Conservation (phyloP, 192 early-diverging fungal genomes). For the Coemansia sp. region DNA sequence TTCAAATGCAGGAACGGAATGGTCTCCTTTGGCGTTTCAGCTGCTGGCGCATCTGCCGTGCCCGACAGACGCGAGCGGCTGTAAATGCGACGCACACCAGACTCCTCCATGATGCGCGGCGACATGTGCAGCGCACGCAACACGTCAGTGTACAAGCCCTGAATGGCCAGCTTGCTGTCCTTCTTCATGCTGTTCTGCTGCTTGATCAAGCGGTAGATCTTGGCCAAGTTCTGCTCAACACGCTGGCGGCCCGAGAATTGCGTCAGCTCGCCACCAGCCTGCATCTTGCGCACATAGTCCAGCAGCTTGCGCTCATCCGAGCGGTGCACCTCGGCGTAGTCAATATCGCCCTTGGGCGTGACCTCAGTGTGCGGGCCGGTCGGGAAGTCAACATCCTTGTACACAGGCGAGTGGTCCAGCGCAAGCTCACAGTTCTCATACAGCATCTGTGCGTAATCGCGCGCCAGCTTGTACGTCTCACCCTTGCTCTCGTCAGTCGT, state of each 20-base stretch:
- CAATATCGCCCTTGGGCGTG: slow-evolving; percentile 76
- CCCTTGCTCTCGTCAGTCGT: slow-evolving; percentile 74
- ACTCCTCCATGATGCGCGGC: slow-evolving; percentile 65
- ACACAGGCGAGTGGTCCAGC: slow-evolving; percentile 74
- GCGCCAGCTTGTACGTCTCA: slow-evolving; percentile 80
- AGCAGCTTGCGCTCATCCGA: slow-evolving; percentile 83
- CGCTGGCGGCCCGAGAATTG: slow-evolving; percentile 76
- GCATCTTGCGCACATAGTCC: slow-evolving; percentile 90
- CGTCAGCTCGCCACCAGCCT: slow-evolving; percentile 65
- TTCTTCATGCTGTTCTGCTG: slow-evolving; percentile 76
- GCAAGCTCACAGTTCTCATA: slow-evolving; percentile 89
- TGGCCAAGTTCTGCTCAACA: slow-evolving; percentile 74
- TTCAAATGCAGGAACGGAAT: slow-evolving; percentile 78
- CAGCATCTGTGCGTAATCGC: slow-evolving; percentile 76
- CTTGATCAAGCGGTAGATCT: slow-evolving; percentile 78
- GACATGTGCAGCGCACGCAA: slow-evolving; percentile 75
- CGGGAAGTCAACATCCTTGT: slow-evolving; percentile 89
- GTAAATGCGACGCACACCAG: slow-evolving; percentile 46
- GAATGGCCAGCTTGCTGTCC: slow-evolving; percentile 66
- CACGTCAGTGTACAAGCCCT: slow-evolving; percentile 70
- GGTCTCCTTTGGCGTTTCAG: slow-evolving; percentile 59
- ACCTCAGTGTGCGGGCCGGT: slow-evolving; percentile 80
- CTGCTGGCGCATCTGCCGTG: slow-evolving; percentile 7
- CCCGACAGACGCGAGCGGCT: slow-evolving; percentile 42
- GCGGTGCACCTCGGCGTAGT: slow-evolving; percentile 84